These are phyloP conservation scores for Rhizoclosmatium sp. DNA, from an alignment of 192 early-diverging fungal species.

Conservation along the genomic window DNA sequence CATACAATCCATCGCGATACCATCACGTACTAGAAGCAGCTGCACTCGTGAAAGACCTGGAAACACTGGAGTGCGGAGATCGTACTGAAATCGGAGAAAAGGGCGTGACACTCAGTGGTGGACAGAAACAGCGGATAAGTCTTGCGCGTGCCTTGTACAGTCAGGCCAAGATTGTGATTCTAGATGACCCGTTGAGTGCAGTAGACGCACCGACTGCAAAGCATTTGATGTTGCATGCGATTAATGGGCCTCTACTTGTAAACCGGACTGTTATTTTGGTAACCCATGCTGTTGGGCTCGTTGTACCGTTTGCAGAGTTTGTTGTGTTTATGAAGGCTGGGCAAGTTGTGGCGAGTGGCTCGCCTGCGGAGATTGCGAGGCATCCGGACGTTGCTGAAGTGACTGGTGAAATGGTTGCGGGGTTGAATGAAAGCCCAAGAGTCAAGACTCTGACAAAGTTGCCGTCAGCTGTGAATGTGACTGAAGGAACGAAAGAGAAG, in stretches of 20 bases:
- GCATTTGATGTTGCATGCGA: conserved; percentile 76
- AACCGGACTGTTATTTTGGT: conserved; percentile 83
- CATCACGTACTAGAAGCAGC: conserved; percentile 76
- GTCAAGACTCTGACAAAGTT: background rate
- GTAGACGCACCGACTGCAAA: conserved; percentile 92
- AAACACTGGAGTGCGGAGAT: conserved; percentile 78
- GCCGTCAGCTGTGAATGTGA: background rate
- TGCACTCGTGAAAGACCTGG: conserved; percentile 80
- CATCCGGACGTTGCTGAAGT: conserved; percentile 23
- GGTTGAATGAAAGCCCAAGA: background rate
- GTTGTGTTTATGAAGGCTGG: conserved; percentile 65
- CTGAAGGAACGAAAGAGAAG: background rate
- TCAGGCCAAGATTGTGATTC: conserved; percentile 67
- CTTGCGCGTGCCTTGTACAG: conserved; percentile 76
- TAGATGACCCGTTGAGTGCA: conserved; percentile 87
- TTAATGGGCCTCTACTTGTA: conserved; percentile 69
- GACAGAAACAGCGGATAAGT: conserved; percentile 49
- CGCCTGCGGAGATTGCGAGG: conserved; percentile 33
- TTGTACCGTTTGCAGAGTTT: conserved; percentile 45
- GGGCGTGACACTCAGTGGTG: conserved; percentile 53
- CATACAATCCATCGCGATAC: conserved; percentile 74
- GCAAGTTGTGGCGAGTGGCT: conserved; percentile 56
- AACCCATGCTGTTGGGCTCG: conserved; percentile 67
- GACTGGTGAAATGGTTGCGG: conserved; percentile 9
- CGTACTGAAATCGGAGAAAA: conserved; percentile 77